Conservation (phyloP, 75 land plant species). For the Adiantum capillusveneris region DNA sequence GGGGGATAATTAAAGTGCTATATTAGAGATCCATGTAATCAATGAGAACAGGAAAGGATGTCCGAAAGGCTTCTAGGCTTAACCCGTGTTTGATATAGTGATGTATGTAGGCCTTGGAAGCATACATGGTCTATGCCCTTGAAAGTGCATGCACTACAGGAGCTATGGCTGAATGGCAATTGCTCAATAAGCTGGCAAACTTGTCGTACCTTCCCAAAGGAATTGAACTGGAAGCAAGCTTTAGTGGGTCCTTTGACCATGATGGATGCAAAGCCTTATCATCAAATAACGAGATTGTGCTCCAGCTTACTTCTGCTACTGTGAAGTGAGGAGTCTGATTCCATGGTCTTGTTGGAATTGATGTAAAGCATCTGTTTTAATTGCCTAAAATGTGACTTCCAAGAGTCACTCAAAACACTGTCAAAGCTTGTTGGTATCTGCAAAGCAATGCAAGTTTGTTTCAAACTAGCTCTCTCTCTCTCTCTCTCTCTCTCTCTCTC, state of each 20-base stretch:
- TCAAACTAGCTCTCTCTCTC: too few species aligned
- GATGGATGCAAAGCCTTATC: slow-evolving; percentile 26
- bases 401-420: slow-evolving; percentile 20
- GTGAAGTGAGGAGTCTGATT: background rate
- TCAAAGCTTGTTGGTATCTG: slow-evolving; percentile 21
- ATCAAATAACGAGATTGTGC: slow-evolving; percentile 8
- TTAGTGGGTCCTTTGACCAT: slow-evolving; percentile 27
- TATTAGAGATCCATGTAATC: slow-evolving; percentile 7
- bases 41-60: slow-evolving; percentile 20
- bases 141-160: slow-evolving; percentile 18
- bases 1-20: too few species aligned
- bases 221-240: slow-evolving; percentile 5
- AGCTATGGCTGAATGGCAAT: slow-evolving; percentile 21
- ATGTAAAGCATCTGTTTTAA: slow-evolving; percentile 14
- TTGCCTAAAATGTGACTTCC: slow-evolving; percentile 30
- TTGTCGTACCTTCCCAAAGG: slow-evolving; percentile 14
- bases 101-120: slow-evolving; percentile 22
- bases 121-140: slow-evolving; percentile 20
- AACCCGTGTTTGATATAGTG: slow-evolving; percentile 25
- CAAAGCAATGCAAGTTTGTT: background rate
- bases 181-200: slow-evolving; percentile 23
- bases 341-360: background rate
- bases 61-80: slow-evolving; percentile 9
- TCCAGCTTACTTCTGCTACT: background rate
- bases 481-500: too few species aligned